Evolutionary conservation across 1,284 basidiomycete genomes (phyloP).

Genomic region (Singerocomus inundabilis): DNA sequence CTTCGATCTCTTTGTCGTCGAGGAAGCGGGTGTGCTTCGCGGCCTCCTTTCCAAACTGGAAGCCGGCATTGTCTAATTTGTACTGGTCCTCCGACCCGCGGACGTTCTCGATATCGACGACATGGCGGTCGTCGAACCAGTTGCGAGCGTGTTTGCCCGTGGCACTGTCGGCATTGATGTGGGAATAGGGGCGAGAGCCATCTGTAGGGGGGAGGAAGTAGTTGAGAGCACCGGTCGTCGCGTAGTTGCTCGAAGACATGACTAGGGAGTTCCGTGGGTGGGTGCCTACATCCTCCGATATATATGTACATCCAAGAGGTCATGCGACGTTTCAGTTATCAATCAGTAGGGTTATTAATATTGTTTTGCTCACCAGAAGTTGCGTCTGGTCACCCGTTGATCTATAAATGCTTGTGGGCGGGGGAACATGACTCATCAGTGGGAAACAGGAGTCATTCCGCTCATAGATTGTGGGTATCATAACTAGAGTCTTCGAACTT

Average conservation of each 20-base stretch:
- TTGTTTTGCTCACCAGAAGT: conserved; percentile 1
- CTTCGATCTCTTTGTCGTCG: conserved; percentile 43
- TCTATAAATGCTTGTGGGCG: conserved; percentile 1
- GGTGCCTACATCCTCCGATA: not conserved
- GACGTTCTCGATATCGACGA: conserved; percentile 36
- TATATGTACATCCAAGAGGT: conserved; percentile 17
- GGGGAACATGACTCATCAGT: not conserved
- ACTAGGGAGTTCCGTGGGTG: not conserved
- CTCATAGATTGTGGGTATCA: not conserved
- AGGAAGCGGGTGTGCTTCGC: conserved; percentile 33
- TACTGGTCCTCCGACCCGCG: conserved; percentile 44
- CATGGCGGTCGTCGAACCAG: conserved; percentile 15
- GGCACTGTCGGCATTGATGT: conserved; percentile 13
- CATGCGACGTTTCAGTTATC: conserved; percentile 3
- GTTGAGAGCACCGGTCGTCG: conserved; percentile 17
- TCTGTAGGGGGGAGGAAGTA: conserved; percentile 24
- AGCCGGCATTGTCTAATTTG: conserved; percentile 49
- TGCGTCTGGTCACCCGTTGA: not conserved
- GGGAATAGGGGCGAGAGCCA: conserved; percentile 17
- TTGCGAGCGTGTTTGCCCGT: conserved; percentile 12
- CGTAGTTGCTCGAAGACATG: conserved; percentile 22
- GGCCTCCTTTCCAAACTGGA: conserved; percentile 40
- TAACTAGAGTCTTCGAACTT: too few relatives aligned
- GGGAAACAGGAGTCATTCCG: not conserved
- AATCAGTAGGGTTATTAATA: not conserved